A percentile compares a stretch with the other conserved stretches of the same genome.
These are phyloP conservation scores for Epithele typhae DNA, from an alignment of 768 basidiomycete species.

Conservation along the genomic window DNA sequence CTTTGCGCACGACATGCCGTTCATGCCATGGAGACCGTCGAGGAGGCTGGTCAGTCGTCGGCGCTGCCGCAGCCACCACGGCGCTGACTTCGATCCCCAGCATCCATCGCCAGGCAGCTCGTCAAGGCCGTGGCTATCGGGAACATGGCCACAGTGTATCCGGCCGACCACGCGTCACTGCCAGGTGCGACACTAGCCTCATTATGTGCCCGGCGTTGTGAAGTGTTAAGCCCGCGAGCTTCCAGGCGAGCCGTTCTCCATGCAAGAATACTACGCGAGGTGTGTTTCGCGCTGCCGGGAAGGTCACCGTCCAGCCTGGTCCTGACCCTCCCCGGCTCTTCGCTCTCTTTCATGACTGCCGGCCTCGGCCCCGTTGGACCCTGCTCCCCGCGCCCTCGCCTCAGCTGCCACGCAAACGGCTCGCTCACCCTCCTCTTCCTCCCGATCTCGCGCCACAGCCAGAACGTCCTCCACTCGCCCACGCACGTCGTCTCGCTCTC, in stretches of 20 bases:
- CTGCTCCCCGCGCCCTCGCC: too few species aligned
- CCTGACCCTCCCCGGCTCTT: too few species aligned
- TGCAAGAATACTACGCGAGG: slow-evolving; percentile 54
- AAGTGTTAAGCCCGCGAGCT: slow-evolving; percentile 6
- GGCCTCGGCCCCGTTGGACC: too few species aligned
- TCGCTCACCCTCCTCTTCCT: slow-evolving; percentile 50
- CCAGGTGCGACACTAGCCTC: slow-evolving; percentile 29
- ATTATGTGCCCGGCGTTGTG: not conserved
- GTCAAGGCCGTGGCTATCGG: slow-evolving; percentile 39
- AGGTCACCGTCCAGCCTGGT: too few species aligned
- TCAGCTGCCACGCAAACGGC: slow-evolving; percentile 46
- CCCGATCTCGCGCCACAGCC: slow-evolving; percentile 50
- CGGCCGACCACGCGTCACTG: slow-evolving; percentile 34
- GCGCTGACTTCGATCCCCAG: too few species aligned
- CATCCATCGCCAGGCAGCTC: slow-evolving; percentile 38
- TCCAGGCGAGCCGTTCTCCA: slow-evolving; percentile 42
- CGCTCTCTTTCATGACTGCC: too few species aligned
- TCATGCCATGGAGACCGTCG: slow-evolving; percentile 35
- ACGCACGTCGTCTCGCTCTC: slow-evolving; percentile 42
- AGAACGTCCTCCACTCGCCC: slow-evolving; percentile 41
- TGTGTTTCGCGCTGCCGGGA: too few species aligned
- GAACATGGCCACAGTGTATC: slow-evolving; percentile 48
- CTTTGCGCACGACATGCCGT: not conserved
- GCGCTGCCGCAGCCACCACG: too few species aligned
- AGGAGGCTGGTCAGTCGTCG: slow-evolving; percentile 43